Conservation (phyloP, 2,329 filamentous ascomycete genomes). For the Biscogniauxia sp. region DNA sequence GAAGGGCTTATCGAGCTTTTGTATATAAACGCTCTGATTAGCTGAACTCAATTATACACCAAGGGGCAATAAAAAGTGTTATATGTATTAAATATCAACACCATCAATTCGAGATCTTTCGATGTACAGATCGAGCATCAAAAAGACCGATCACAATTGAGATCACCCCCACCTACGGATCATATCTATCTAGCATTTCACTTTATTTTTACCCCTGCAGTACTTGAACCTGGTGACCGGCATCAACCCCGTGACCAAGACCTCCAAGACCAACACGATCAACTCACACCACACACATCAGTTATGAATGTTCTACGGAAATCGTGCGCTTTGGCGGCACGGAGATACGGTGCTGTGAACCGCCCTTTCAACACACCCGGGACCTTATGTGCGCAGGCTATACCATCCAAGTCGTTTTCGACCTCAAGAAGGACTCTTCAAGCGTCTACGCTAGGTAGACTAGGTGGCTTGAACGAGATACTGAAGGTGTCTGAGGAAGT, state of each 20-base stretch:
- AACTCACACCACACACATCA: not conserved
- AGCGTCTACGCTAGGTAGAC: conserved; percentile 14
- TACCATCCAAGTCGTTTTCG: conserved; percentile 11
- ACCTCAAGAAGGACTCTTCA: conserved; percentile 10
- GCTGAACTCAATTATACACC: not conserved
- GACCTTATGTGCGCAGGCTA: not conserved
- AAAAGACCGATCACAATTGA: not conserved
- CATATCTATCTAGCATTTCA: not conserved
- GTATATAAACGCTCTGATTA: not conserved
- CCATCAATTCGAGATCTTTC: no score
- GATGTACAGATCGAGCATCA: no score
- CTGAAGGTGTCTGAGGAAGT: conserved; percentile 81
- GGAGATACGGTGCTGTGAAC: conserved; percentile 3
- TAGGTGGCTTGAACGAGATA: conserved; percentile 41
- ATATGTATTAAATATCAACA: no score
- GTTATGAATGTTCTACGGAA: conserved; percentile 17
- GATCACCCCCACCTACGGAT: not conserved
- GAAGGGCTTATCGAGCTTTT: not conserved
- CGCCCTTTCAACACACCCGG: conserved; percentile 2
- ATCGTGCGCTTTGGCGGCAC: conserved; percentile 9
- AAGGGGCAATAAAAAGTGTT: not conserved
- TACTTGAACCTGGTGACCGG: not conserved
- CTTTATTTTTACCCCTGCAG: not conserved
- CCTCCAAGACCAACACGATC: not conserved
- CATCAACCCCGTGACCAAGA: not conserved